Base-by-base conservation (phyloP, 345 rosid genomes). In the Eucalyptus sp. region DNA sequence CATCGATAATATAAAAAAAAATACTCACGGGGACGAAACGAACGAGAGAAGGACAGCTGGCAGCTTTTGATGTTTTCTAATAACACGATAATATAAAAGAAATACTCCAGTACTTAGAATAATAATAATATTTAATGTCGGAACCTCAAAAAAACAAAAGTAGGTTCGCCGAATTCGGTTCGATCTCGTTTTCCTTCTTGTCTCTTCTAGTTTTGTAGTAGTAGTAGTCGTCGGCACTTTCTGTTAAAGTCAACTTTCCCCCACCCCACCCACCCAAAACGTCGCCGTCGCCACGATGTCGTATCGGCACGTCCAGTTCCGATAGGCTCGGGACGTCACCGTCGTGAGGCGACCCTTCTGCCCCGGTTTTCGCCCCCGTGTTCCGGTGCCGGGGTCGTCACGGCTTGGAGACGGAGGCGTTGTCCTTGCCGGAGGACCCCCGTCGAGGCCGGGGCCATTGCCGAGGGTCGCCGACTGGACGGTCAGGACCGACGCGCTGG, bases 401-500 rank as follows among this genome's bases (percentile, higher is more conserved):
- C 46, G 97, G 94, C 90, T 93, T 94, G 90, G 96, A 91, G 86
- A 93, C 93, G 64, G 98, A 95, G 79, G 95, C 93, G 48, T 94
- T 95, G 52, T 95, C 98, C 91, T 94, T 94, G 48, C 92, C 91
- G 86, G 96, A 93, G 86, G 96, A 93, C 48, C 46, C n/a, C 91
- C 90, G 31, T 93, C 93, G 46, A 89, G 58, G 7, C 87, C 91
- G 29, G 44, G 81, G 25, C 92, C 94, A 87, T 94, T 94, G 86
- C 94, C 94, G 88, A 93, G 68, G 9, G 94, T 90, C 46, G 92
- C 66, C 46, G 87, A 86, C 66, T 86, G 87, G 58, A 93, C 93
- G 27, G 98, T 95, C 93, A 95, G 90, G 18, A 90, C 97, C 46
- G 99, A 97, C 93, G 94, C 83, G 92, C 94, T 95, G 6, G 99